Conservation (phyloP, 257 asterid genomes). For the Nicotiana paniculata region DNA sequence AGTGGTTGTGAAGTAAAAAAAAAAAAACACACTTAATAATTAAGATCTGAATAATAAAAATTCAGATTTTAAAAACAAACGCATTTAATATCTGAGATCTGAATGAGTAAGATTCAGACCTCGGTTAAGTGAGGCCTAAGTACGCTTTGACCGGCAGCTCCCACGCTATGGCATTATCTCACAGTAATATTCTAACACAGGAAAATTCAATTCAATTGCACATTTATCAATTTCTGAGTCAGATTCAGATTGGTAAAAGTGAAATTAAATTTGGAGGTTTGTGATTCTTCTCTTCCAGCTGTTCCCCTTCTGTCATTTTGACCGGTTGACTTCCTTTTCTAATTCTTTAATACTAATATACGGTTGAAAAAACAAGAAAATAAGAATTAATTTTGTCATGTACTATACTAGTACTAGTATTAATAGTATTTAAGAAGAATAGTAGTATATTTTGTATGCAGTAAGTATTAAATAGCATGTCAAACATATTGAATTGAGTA, state of each 20-base stretch:
- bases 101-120: too few relatives aligned
- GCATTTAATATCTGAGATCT: too few relatives aligned
- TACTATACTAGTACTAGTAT: not conserved
- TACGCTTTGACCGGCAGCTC: not conserved
- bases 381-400: not conserved
- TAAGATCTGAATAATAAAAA: too few relatives aligned
- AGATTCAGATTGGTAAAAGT: conserved; percentile 8
- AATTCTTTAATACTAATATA: not conserved
- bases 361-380: not conserved
- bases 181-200: not conserved
- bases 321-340: not conserved
- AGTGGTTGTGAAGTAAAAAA: too few relatives aligned
- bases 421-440: not conserved
- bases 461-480: not conserved
- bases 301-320: not conserved
- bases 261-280: not conserved
- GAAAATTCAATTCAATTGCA: not conserved
- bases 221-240: not conserved
- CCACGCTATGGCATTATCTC: not conserved
- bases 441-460: too few relatives aligned
- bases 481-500: not conserved
- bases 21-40: too few relatives aligned
- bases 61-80: too few relatives aligned
- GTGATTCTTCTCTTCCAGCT: conserved; percentile 5
- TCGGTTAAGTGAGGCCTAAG: not conserved